Base-by-base conservation (phyloP, 495 filamentous ascomycete genomes). In the Sabuloglossum arenarium region DNA sequence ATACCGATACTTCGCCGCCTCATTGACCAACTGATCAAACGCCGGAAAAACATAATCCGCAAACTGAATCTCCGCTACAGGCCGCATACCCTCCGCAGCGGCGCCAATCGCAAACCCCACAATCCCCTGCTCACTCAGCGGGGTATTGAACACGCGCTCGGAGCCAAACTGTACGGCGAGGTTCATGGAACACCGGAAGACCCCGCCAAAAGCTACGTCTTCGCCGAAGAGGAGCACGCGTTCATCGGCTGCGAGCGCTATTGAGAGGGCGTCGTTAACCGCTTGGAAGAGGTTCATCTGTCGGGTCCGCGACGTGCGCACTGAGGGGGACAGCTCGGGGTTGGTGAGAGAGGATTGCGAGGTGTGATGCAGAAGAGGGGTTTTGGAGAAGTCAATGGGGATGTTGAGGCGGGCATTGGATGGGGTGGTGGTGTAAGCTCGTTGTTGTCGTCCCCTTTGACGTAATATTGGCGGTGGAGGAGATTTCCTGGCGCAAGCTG, bases 11-110 rank as follows among this genome's bases (percentile, higher is more conserved):
- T 97, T 98, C 52, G 88, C 87, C 2, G 88, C 89, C 68, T 98
- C 91, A 64, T 97, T 97, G 59, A 97, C 89, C 39, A 98, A 74
- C 75, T 98, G 91, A 64, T 98, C 91, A 60, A 97, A 97, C 0
- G 91, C 88, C 1, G 91, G 91, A 67, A 82, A 97, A 43, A 98
- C 81, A 67, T 98, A 98, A 68, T 98, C 91, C 34, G 91, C 93
- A 63, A 98, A 98, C 68, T 98, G 91, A 54, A 98, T 91, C 70
- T 98, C 91, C 1, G 93, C 90, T 19, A 98, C 79, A 0, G 91
- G 85, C 53, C 83, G 85, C 84, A 94, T 87, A 6, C 91, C 91
- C 69, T 95, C 82, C 21, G 86, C 82, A 0, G 90, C 90, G 19
- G 80, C 78, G 1, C 91, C 91, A 63, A 95, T 86, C 11, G 83